Evolutionary conservation across 371 early-diverging fungal genomes (phyloP).

Genomic region (Mucor saturninus): DNA sequence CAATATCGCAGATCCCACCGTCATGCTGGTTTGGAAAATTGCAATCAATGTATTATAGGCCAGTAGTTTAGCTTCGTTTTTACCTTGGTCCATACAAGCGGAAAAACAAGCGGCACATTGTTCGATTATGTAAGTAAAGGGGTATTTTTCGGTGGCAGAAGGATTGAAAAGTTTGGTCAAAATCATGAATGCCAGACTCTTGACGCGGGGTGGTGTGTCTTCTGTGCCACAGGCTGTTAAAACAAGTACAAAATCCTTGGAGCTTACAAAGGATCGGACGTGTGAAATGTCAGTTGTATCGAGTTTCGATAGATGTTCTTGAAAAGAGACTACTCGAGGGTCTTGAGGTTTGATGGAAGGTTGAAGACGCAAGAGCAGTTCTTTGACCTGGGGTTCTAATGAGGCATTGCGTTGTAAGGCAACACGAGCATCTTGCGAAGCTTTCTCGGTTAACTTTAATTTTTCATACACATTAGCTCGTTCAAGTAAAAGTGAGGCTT

Average conservation of each 20-base stretch:
- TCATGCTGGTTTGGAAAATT: conserved; percentile 65
- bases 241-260: conserved; percentile 37
- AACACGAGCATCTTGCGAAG: conserved; percentile 43
- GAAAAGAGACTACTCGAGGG: conserved; percentile 23
- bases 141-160: conserved; percentile 23
- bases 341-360: conserved; percentile 1
- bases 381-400: conserved; percentile 38
- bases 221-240: conserved; percentile 42
- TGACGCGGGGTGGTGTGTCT: conserved; percentile 31
- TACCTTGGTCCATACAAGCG: conserved; percentile 47
- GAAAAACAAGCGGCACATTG: conserved; percentile 48
- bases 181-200: conserved; percentile 44
- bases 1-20: conserved; percentile 69
- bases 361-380: conserved; percentile 19
- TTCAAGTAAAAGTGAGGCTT: conserved; percentile 30
- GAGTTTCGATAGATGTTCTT: conserved; percentile 22
- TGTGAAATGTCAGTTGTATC: conserved; percentile 9
- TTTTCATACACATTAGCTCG: conserved; percentile 44
- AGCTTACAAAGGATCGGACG: conserved; percentile 33
- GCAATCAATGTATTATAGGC: conserved; percentile 65
- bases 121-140: conserved; percentile 40
- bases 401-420: conserved; percentile 42
- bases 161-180: conserved; percentile 45
- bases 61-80: conserved; percentile 43
- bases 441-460: conserved; percentile 33